Evolutionary conservation across 2,329 filamentous ascomycete species (phyloP).

Genomic region (Pezicula carpinea): DNA sequence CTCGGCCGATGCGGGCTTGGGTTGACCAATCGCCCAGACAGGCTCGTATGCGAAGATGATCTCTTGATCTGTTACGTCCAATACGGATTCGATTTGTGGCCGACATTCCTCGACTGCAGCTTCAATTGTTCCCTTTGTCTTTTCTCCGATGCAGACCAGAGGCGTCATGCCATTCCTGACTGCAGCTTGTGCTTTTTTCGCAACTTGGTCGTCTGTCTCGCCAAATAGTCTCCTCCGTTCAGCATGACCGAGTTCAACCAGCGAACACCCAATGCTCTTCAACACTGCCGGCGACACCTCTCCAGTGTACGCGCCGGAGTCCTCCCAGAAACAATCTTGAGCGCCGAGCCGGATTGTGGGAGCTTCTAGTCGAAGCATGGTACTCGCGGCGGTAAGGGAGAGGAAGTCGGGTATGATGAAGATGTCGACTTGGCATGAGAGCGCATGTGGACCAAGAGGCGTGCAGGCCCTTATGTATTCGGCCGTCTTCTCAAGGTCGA

Average conservation of each 20-base stretch:
- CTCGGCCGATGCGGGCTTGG: constrained; percentile 63
- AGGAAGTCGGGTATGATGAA: constrained; percentile 78
- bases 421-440: constrained; percentile 55
- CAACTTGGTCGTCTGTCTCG: constrained; percentile 67
- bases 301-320: constrained; percentile 70
- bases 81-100: constrained; percentile 58
- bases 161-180: constrained; percentile 68
- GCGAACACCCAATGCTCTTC: constrained; percentile 59
- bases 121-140: constrained; percentile 44
- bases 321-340: constrained; percentile 69
- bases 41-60: constrained; percentile 82
- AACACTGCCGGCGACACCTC: constrained; percentile 69
- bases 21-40: constrained; percentile 81
- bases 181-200: constrained; percentile 64
- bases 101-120: constrained; percentile 62
- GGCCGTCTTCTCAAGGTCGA: constrained; percentile 59
- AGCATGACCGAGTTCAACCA: constrained; percentile 79
- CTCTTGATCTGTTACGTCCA: constrained; percentile 57
- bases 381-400: constrained; percentile 51
- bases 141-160: constrained; percentile 77
- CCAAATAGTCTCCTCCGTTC: constrained; percentile 69
- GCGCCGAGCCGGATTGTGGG: constrained; percentile 62
- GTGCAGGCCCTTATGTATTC: constrained; percentile 49
- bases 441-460: constrained; percentile 35
- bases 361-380: constrained; percentile 39